A percentile compares a stretch with the other conserved stretches of the same genome.
phyloP scores from a whole-genome alignment of 768 basidiomycete species.

The Suillus hirtellus region DNA sequence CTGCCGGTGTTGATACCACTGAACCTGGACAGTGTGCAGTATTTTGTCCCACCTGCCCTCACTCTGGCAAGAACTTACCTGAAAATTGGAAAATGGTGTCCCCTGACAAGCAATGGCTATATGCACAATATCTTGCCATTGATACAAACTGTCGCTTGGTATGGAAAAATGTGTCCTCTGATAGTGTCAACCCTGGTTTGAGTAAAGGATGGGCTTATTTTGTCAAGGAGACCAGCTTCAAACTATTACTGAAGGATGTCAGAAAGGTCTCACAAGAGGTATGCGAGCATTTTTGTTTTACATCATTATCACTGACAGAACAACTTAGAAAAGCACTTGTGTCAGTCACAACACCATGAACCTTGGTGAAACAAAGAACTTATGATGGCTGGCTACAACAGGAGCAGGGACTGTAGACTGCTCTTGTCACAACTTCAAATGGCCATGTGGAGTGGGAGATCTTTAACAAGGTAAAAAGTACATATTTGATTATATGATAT shows the following conservation, averaged over 20 bases:
- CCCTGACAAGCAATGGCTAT: too few species aligned
- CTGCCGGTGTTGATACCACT: not conserved
- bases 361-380: not conserved
- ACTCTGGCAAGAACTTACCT: slow-evolving; percentile 11
- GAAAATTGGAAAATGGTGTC: slow-evolving; percentile 12
- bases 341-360: slow-evolving; percentile 11
- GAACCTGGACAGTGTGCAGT: not conserved
- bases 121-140: slow-evolving; percentile 19
- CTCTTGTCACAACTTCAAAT: slow-evolving; percentile 12
- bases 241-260: too few species aligned
- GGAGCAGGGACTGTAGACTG: not conserved
- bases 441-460: slow-evolving; percentile 17
- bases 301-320: too few species aligned
- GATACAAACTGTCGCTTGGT: slow-evolving; percentile 31
- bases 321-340: slow-evolving; percentile 18
- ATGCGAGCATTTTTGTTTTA: too few species aligned
- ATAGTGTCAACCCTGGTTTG: slow-evolving; percentile 21
- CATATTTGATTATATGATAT: not conserved
- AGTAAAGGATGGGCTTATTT: slow-evolving; percentile 28
- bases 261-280: too few species aligned
- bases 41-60: slow-evolving; percentile 6
- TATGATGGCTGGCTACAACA: not conserved
- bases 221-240: slow-evolving; percentile 16
- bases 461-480: slow-evolving; percentile 22
- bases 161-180: slow-evolving; percentile 17